These are phyloP conservation scores for Arachnopeziza araneosa DNA, from an alignment of 2,329 filamentous ascomycete species.

Conservation along the genomic window DNA sequence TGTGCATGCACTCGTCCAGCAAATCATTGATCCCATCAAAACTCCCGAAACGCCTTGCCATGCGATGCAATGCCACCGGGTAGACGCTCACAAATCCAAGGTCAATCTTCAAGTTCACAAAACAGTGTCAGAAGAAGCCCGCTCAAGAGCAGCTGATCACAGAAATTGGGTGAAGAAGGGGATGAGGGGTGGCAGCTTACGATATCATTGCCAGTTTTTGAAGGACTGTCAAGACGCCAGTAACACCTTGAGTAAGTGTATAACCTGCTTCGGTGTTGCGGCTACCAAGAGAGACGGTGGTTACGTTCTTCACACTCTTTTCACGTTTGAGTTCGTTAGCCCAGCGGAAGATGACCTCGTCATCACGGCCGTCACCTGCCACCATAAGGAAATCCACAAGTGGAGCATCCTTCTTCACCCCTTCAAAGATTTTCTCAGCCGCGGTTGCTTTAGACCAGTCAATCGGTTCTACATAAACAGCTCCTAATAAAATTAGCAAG, in stretches of 20 bases:
- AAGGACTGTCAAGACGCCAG: conserved; percentile 43
- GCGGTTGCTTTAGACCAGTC: conserved; percentile 87
- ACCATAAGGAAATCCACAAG: conserved; percentile 82
- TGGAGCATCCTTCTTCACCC: conserved; percentile 38
- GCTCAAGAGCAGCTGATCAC: not conserved
- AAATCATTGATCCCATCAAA: not conserved
- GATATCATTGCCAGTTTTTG: conserved; percentile 35
- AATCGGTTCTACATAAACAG: conserved; percentile 76
- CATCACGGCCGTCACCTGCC: conserved; percentile 84
- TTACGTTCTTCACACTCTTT: conserved; percentile 59
- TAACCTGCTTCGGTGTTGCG: conserved; percentile 83
- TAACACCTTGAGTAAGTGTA: conserved; percentile 86
- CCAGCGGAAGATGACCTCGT: conserved; percentile 92
- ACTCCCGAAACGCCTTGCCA: not conserved
- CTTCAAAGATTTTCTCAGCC: conserved; percentile 65
- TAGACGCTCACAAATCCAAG: not conserved
- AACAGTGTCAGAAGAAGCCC: conserved; percentile 1
- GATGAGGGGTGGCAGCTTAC: conserved; percentile 2
- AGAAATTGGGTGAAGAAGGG: not conserved
- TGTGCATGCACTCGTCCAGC: not conserved
- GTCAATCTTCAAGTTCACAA: not conserved
- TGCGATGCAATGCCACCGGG: not conserved
- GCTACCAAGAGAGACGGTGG: conserved; percentile 80
- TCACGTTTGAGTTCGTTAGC: conserved; percentile 68
- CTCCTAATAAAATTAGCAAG: conserved; percentile 37